Base-by-base conservation (phyloP, 306 rosid genomes). In the Inga oerstediana region DNA sequence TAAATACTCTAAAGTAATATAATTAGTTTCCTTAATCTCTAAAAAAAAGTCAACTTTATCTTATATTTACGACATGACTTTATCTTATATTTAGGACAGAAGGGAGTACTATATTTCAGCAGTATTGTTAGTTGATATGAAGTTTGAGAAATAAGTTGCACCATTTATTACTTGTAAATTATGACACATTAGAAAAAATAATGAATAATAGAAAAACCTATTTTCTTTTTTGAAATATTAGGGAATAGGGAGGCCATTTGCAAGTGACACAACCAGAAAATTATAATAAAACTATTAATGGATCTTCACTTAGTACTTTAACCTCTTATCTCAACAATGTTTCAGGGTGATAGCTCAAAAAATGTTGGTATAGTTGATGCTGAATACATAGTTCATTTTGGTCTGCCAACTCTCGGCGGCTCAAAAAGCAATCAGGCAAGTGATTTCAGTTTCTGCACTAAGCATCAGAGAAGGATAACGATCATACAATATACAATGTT, bases 371-470 rank as follows among this genome's bases (percentile, higher is more conserved):
- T 95, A 71, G 96, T 95, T 66, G 97, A 95, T 86, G 81, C 92
- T 0, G 93, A 95, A 67, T 93, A 91, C 92, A 84, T 95, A 76
- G 92, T 90, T 80, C 98, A 93, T 89, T 85, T 91, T 80, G 98
- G 94, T 73, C 89, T 93, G 77, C 98, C 98, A 15, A 95, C 98
- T 46, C 98, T 93, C 4, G 98, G 98, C 51, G 91, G 86, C 76
- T 81, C 92, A 24, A 81, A 91, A 34, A 83, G 74, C 74, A 84
- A 82, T 54, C 84, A 83, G 94, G 98, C 83, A 90, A 89, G 92
- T 83, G 61, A 71, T 73, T 77, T 68, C 68, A 74, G 15, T 9
- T 67, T 16, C 24, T 67, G 20, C 41, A 35, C 10, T 1, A 37
- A 35, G 48, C 27, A 15, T 15, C 20, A 34, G 0, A 34, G 13